phyloP scores from a whole-genome alignment of 1,284 basidiomycete genomes.

The Rhodotorula sp. region DNA sequence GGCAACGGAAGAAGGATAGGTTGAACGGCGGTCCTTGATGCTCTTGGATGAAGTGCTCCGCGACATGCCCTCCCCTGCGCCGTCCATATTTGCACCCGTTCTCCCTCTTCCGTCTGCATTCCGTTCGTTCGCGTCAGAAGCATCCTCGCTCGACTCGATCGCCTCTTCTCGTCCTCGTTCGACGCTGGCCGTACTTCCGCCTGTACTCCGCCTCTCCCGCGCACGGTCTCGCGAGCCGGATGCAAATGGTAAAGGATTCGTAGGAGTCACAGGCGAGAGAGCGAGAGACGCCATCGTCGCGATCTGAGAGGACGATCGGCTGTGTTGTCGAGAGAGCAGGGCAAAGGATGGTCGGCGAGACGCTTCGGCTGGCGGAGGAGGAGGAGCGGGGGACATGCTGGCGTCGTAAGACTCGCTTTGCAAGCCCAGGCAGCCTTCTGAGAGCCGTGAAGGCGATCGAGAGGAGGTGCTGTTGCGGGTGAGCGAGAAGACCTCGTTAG shows the following conservation, averaged over 20 bases:
- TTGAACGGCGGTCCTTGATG: conserved; percentile 20
- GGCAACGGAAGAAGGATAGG: conserved; percentile 3
- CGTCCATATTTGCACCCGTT: too few species aligned
- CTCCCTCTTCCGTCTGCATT: too few species aligned
- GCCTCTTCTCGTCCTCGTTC: too few species aligned
- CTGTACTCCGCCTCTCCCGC: not conserved
- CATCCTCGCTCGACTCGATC: too few species aligned
- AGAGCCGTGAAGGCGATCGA: too few species aligned
- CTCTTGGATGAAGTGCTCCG: not conserved
- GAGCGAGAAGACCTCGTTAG: too few species aligned
- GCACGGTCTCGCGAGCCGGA: not conserved
- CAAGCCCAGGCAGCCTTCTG: too few species aligned
- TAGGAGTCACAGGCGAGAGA: not conserved
- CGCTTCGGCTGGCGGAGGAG: not conserved
- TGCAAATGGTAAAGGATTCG: not conserved
- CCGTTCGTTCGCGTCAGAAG: too few species aligned
- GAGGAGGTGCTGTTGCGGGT: too few species aligned
- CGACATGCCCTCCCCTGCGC: too few species aligned
- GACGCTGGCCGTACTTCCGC: not conserved
- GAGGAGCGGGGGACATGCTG: not conserved
- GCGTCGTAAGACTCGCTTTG: not conserved
- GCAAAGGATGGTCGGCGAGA: not conserved
- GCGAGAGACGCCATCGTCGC: conserved; percentile 22
- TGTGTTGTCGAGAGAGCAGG: conserved; percentile 21
- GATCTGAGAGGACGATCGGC: conserved; percentile 33